Base-by-base conservation (phyloP, 768 basidiomycete genomes). In the Hericium alpestre region DNA sequence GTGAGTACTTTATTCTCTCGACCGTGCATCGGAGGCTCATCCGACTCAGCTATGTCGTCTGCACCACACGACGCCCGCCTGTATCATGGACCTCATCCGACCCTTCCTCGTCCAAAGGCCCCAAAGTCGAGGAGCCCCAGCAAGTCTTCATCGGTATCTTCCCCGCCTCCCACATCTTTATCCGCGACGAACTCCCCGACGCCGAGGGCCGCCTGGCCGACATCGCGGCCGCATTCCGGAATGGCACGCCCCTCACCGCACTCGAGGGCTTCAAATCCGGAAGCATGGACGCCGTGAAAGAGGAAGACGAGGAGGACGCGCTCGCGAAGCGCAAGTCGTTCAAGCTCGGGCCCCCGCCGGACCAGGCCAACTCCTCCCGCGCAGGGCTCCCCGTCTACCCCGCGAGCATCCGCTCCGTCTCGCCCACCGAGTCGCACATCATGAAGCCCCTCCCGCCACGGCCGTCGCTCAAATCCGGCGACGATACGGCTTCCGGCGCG, bases 101-200 rank as follows among this genome's bases (percentile, higher is more conserved):
- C 67, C 79, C 83, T 1, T 80, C 81, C 4, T 67, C 72, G 3
- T 68, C 72, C 18, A 81, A 77, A 59, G 70, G 79, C 3, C 74
- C 81, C 4, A 86, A 83, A 64, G 74, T 80, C 3, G 88, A 89
- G 67, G 88, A 90, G 64, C 79, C 82, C 0, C 88, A 90, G 58
- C 89, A 91, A 64, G 91, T 96, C 32, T 90, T 90, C 70, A 90
- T 95, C 56, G 93, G 93, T 54, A 94, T 96, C 58, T 95, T 96
- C 65, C 93, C 93, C 1, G 87, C 87, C 1, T 87, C 89, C 8
- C 90, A 93, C 70, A 86, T 95, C 49, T 83, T 86, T 65, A 75
- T 91, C 59, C 87, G 93, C 38, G 92, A 93, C 67, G 82, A 92
- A 63, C 75, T 93, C 16, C 79, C 87, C 3, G 92, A 93, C 67